Evolutionary conservation across 441 rosid genomes (phyloP), one percentile per base, ranked within the genome.

Genomic region (Hypseocharis bilobata): DNA sequence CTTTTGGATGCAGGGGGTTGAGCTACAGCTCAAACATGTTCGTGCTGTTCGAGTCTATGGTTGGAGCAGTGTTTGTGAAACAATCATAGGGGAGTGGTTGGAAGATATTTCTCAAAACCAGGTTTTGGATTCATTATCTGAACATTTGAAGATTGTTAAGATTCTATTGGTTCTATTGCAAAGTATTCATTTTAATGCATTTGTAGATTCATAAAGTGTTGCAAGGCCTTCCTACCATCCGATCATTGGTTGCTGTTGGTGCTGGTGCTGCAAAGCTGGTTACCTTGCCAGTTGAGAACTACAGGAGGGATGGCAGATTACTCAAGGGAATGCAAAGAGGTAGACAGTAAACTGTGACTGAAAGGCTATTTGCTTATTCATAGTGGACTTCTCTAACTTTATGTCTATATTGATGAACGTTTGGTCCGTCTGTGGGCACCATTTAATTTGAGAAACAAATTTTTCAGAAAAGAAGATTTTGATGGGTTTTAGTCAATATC

Each of bases 241-340:
- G 88, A 68, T 95, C 99, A 64, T 72, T 95, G 63, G 76, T 85
- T 69, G 82, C 98, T 75, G 94, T 94, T 67, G 87, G 83, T 73
- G 67, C 79, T 76, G 95, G 93, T 79, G 93, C 96, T 28, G 72
- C 90, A 27, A 95, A 92, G 86, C 80, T 95, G 68, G 81, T 95
- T 72, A 84, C 96, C 11, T 79, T 77, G 76, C 99, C 99, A 13
- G 90, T 95, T 68, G 91, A 86, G 83, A 88, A 82, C 80, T 92
- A 95, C 76, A 85, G 78, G 77, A 89, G 88, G 76, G 99, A 95
- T 72, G 86, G 81, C 70, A 84, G 82, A 74, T 84, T 94, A 34
- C 82, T 94, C 62, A 91, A 82, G 77, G 98, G 99, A 72, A 78
- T 94, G 78, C 97, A 94, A 82, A 89, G 98, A 87, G 99, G 98